Evolutionary conservation across 495 filamentous ascomycete genomes (phyloP).

Genomic region (Daldinia caldariorum): DNA sequence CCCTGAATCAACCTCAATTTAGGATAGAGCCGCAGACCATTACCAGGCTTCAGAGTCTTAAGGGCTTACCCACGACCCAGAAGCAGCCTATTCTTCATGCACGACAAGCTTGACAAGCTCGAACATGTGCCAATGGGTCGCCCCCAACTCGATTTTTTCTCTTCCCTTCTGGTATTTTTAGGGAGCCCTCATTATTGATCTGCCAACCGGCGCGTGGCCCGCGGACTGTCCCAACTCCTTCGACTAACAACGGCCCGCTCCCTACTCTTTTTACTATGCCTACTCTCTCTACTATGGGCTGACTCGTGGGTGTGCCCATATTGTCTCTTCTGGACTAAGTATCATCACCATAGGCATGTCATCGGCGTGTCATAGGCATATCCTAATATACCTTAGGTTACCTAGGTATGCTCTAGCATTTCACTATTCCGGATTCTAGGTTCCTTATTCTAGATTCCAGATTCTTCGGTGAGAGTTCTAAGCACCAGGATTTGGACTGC

Average conservation of each 20-base stretch:
- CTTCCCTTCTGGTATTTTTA: slow-evolving; percentile 11
- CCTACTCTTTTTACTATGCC: slow-evolving; percentile 21
- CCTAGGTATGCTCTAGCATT: slow-evolving; percentile 7
- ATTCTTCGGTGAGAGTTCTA: slow-evolving; percentile 32
- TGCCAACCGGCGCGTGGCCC: slow-evolving; percentile 36
- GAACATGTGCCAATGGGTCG: slow-evolving; percentile 34
- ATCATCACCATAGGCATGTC: background rate
- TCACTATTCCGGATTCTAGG: slow-evolving; percentile 8
- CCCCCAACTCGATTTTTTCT: slow-evolving; percentile 35
- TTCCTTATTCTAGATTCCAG: background rate
- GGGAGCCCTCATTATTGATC: slow-evolving; percentile 15
- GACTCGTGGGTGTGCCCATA: slow-evolving; percentile 30
- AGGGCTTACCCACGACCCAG: slow-evolving; percentile 33
- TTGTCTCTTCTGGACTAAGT: background rate
- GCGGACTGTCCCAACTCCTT: slow-evolving; percentile 32
- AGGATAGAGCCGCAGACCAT: slow-evolving; percentile 44
- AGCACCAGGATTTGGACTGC: slow-evolving; percentile 1
- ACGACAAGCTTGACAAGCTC: slow-evolving; percentile 39
- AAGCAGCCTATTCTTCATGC: slow-evolving; percentile 46
- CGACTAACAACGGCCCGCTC: slow-evolving; percentile 34
- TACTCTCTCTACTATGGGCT: slow-evolving; percentile 21
- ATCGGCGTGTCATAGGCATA: background rate
- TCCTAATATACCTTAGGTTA: slow-evolving; percentile 20
- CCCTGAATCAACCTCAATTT: slow-evolving; percentile 44
- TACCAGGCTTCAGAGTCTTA: slow-evolving; percentile 39